These are phyloP conservation scores for Aspergillus baeticus DNA, from an alignment of 495 filamentous ascomycete genomes.

Conservation along the genomic window DNA sequence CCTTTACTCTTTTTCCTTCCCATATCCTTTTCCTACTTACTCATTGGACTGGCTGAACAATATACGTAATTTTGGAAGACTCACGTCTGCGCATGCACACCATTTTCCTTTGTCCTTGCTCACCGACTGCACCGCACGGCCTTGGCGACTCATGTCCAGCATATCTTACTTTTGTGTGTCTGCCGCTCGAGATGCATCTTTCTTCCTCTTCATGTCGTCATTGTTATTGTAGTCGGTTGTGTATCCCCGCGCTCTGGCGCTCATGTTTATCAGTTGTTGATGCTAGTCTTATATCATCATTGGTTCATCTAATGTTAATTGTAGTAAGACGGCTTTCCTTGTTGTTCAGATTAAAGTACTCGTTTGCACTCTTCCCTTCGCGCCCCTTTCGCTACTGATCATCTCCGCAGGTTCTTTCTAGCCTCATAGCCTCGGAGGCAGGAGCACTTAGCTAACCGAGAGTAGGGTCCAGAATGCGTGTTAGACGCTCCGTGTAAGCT, in stretches of 20 bases:
- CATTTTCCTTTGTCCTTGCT: not conserved
- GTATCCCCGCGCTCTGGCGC: not conserved
- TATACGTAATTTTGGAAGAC: constrained; percentile 13
- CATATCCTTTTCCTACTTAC: no score
- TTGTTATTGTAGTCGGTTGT: not conserved
- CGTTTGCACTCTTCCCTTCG: no score
- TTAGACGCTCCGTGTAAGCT: no score
- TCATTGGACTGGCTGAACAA: not conserved
- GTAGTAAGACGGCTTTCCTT: not conserved
- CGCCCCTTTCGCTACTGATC: no score
- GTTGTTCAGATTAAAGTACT: not conserved
- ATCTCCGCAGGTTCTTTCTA: no score
- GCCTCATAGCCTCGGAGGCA: no score
- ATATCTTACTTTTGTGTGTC: not conserved
- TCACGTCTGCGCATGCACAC: not conserved
- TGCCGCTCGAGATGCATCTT: no score
- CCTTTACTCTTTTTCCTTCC: not conserved
- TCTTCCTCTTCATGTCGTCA: not conserved
- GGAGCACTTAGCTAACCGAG: no score
- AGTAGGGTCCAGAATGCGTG: no score
- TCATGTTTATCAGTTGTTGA: constrained; percentile 23
- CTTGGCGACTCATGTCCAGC: not conserved
- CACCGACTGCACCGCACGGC: not conserved
- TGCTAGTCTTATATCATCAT: no score
- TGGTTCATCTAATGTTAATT: no score